These are phyloP conservation scores for Umbilicus rupestris DNA, from an alignment of 164 flowering plant species.

Conservation along the genomic window DNA sequence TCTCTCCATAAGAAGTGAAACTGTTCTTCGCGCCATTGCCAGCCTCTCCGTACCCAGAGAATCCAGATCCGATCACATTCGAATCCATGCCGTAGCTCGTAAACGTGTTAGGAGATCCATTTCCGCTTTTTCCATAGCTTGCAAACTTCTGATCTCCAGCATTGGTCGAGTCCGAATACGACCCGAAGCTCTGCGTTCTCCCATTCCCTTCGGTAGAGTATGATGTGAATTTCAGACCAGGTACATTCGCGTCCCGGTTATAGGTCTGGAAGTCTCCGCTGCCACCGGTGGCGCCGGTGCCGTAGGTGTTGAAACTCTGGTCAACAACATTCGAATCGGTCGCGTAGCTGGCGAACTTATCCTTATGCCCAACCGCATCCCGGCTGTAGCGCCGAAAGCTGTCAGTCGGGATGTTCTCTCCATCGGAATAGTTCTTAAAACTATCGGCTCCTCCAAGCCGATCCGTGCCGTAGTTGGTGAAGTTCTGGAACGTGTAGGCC, in stretches of 20 bases:
- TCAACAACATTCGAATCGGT: slow-evolving; percentile 26
- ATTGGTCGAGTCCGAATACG: slow-evolving; percentile 20
- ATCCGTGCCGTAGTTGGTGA: slow-evolving; percentile 54
- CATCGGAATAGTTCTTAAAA: slow-evolving; percentile 31
- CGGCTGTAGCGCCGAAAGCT: slow-evolving; percentile 35
- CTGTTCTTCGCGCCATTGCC: slow-evolving; percentile 33
- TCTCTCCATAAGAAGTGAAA: slow-evolving; percentile 37
- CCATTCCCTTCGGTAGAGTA: slow-evolving; percentile 24
- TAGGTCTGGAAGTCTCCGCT: slow-evolving; percentile 33
- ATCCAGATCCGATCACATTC: slow-evolving; percentile 46
- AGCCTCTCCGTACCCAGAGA: slow-evolving; percentile 32
- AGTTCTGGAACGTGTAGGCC: slow-evolving; percentile 37
- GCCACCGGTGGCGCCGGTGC: slow-evolving; percentile 34
- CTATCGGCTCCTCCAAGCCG: slow-evolving; percentile 21
- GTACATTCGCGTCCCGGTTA: slow-evolving; percentile 29
- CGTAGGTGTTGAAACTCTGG: slow-evolving; percentile 34
- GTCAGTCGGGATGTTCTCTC: slow-evolving; percentile 21
- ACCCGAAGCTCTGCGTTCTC: slow-evolving; percentile 14
- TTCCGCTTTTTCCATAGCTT: slow-evolving; percentile 29
- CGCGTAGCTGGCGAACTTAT: slow-evolving; percentile 22
- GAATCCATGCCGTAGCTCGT: slow-evolving; percentile 30
- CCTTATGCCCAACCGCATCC: slow-evolving; percentile 22
- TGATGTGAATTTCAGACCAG: slow-evolving; percentile 27
- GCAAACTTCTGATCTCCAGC: slow-evolving; percentile 19
- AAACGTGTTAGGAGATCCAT: slow-evolving; percentile 34